phyloP scores from a whole-genome alignment of 148 eudicot genomes.

The Rhododendron ferrugineum region DNA sequence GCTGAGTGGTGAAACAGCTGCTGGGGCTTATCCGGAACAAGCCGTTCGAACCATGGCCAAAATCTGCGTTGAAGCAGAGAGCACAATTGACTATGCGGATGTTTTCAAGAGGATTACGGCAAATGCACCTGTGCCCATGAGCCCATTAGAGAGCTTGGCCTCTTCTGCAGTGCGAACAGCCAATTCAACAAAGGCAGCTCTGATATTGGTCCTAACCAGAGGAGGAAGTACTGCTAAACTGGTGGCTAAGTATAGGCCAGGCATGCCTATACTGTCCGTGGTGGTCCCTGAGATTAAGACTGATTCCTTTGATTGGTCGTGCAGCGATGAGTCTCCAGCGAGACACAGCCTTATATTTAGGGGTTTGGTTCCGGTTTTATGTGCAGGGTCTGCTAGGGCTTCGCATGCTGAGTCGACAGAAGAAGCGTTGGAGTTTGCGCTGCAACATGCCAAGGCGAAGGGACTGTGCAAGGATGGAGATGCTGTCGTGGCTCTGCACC shows the following conservation, averaged over 20 bases:
- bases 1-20: constrained; percentile 58
- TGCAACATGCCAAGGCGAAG: constrained; percentile 39
- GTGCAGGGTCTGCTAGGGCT: constrained; percentile 50
- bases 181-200: constrained; percentile 36
- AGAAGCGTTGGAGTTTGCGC: constrained; percentile 42
- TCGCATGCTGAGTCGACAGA: constrained; percentile 49
- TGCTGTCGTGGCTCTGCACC: constrained; percentile 49
- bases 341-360: constrained; percentile 45
- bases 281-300: constrained; percentile 50
- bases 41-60: constrained; percentile 51
- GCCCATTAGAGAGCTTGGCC: constrained; percentile 50
- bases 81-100: constrained; percentile 39
- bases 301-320: constrained; percentile 47
- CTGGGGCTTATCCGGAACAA: constrained; percentile 52
- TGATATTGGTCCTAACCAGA: constrained; percentile 42
- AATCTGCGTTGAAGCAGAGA: constrained; percentile 46
- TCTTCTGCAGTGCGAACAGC: constrained; percentile 50
- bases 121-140: constrained; percentile 53
- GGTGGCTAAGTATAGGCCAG: constrained; percentile 49
- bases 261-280: constrained; percentile 47
- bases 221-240: constrained; percentile 53
- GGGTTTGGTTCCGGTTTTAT: constrained; percentile 41
- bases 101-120: constrained; percentile 36
- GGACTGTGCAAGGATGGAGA: constrained; percentile 46
- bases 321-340: constrained; percentile 51